Evolutionary conservation across 257 asterid genomes (phyloP), one percentile per base, ranked within the genome.

Genomic region (Solanum pennellii): DNA sequence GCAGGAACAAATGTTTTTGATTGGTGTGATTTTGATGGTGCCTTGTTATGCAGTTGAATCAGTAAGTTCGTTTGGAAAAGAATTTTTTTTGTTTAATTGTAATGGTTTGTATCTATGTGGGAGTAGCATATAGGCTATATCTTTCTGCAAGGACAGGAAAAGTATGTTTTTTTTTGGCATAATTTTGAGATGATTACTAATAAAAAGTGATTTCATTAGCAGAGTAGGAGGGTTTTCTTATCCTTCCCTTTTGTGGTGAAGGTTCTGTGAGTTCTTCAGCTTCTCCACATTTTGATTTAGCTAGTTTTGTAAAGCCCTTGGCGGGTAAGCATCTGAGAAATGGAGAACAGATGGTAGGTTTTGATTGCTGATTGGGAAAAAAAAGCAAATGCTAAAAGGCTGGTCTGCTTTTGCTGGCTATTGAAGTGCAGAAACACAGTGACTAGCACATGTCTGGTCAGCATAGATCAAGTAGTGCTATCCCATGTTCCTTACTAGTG

Each of bases 1-100:
- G 82, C 92, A 95, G 99, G 99, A 96, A 92, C 99, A 96, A 90
- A 96, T 94, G 91, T 96, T 96, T 92, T 89, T 96, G 90, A 96
- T 96, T 84, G 98, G 99, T 62, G 98, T 96, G 87, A 88, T 95
- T 86, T 87, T 96, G 93, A 95, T 96, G 99, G 99, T 96, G 14
- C 99, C 99, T 35, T 95, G 95, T 89, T 96, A 96, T 90, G 94
- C 95, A 80, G 93, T 96, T 91, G 99, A 96, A 93, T 96, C 99
- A 7, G 99, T 95, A 87, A 92, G 97, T 88, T 76, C 60, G 6
- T 76, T 41, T 47, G 16, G 37, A 47, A 80, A 18, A 5, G 35
- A 15, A 9, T 3, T 1, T 80, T 80, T 3, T 80, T 80, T 47
- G 44, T 80, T 80, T 80, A 80, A 5, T 9, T 80, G n/a, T 45